A percentile compares a stretch with the other conserved stretches of the same genome.
phyloP scores from a whole-genome alignment of 352 stramenopile species.

The Globisporangium perplexum region DNA sequence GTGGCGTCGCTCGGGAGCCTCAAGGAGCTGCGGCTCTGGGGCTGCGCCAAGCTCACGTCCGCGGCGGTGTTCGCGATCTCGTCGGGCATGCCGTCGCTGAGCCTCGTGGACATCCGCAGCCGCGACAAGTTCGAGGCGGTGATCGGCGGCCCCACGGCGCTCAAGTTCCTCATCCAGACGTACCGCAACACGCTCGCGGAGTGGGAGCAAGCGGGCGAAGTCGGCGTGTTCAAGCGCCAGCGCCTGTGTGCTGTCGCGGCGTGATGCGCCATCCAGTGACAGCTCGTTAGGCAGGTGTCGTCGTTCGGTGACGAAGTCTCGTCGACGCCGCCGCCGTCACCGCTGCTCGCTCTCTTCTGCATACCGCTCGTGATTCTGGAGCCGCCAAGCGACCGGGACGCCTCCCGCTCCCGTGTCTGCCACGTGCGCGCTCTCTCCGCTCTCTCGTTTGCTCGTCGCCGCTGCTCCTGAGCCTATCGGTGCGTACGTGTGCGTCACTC shows the following conservation, averaged over 20 bases:
- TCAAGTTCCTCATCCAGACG: constrained; percentile 78
- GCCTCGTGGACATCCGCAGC: constrained; percentile 70
- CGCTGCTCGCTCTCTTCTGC: background rate
- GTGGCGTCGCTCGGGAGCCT: constrained; percentile 45
- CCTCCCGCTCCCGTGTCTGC: too few species aligned
- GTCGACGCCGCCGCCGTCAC: background rate
- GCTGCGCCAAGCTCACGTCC: constrained; percentile 78
- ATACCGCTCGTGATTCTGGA: background rate
- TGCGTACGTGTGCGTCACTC: background rate
- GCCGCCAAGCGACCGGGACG: too few species aligned
- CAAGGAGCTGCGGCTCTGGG: constrained; percentile 76
- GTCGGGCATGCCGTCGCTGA: constrained; percentile 50
- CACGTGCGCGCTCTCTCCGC: background rate
- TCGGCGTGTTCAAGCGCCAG: constrained; percentile 71
- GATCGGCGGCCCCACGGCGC: constrained; percentile 63
- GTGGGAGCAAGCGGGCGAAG: constrained; percentile 67
- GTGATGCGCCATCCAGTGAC: constrained; percentile 14
- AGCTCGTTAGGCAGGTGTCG: too few species aligned
- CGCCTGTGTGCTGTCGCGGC: constrained; percentile 45
- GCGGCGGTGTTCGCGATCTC: constrained; percentile 64
- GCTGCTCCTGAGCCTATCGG: background rate
- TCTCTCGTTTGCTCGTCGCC: background rate
- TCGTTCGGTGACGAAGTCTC: too few species aligned
- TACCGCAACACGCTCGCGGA: constrained; percentile 56
- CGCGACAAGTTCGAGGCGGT: constrained; percentile 72